phyloP scores from a whole-genome alignment of 169 alveolate genomes.

The Plasmodium relictum region DNA sequence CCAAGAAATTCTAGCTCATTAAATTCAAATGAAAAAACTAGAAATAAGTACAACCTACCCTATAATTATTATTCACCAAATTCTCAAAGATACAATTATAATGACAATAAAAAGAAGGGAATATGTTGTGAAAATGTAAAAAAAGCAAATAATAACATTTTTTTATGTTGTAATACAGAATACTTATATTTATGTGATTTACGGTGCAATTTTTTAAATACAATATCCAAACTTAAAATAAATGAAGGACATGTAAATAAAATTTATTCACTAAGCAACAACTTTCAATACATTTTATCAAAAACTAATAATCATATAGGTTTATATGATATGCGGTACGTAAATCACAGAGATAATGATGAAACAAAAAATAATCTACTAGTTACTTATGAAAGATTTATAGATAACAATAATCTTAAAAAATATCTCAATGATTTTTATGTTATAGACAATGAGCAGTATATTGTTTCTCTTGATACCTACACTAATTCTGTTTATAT shows the following conservation, averaged over 20 bases:
- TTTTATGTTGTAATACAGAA: slow-evolving; percentile 75
- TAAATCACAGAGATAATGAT: slow-evolving; percentile 57
- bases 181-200: slow-evolving; percentile 63
- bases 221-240: slow-evolving; percentile 74
- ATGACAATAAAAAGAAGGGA: slow-evolving; percentile 77
- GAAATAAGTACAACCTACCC: slow-evolving; percentile 59
- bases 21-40: slow-evolving; percentile 29
- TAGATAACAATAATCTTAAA: slow-evolving; percentile 75
- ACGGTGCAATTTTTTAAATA: slow-evolving; percentile 76
- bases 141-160: slow-evolving; percentile 71
- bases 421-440: slow-evolving; percentile 76
- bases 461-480: slow-evolving; percentile 73
- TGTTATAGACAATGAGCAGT: slow-evolving; percentile 77
- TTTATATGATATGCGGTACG: slow-evolving; percentile 66
- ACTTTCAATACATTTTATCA: slow-evolving; percentile 77
- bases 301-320: slow-evolving; percentile 78
- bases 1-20: slow-evolving; percentile 25
- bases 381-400: slow-evolving; percentile 59
- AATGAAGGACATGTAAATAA: slow-evolving; percentile 76
- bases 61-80: slow-evolving; percentile 74
- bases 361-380: slow-evolving; percentile 57
- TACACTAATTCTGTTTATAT: slow-evolving; percentile 70
- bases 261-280: slow-evolving; percentile 72
- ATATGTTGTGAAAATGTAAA: slow-evolving; percentile 69
- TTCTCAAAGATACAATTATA: slow-evolving; percentile 65